Base-by-base conservation (phyloP, 805 yeast genomes). In the Starmerella gropengiesseri region DNA sequence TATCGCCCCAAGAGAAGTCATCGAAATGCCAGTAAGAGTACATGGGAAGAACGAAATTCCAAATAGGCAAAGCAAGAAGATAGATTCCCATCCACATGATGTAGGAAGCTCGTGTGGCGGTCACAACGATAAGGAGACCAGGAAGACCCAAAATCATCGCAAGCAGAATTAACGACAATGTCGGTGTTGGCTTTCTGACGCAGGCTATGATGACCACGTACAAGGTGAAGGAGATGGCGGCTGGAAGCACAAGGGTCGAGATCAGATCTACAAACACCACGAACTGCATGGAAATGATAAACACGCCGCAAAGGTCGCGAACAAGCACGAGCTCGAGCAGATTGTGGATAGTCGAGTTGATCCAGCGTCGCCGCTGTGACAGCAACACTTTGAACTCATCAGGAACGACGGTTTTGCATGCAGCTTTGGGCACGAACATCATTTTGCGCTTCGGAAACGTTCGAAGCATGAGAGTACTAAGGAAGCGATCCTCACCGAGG, bases 281-380 rank as follows among this genome's bases (percentile, higher is more conserved):
- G 63, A 86, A 86, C 62, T 86, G 95, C 96, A 86, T 86, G 1
- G 95, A 85, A 54, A 87, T 82, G 54, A 95, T 85, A 59, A 86
- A 86, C 0, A 93, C 84, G 52, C 96, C 96, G 70, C 96, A 86
- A 50, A 87, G 69, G 60, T 86, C 95, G 41, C 77, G 76, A 17
- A 86, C 87, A 48, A 83, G 64, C 4, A 80, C 82, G 56, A 86
- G 73, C 61, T 86, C 96, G 77, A 87, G 73, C 61, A 86, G 71
- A 57, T 86, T 86, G 62, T 86, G 96, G 28, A 86, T 87, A 0
- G 96, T 87, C 4, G 95, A 86, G 61, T 86, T 86, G 54, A 86
- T 86, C 96, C 96, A 86, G 60, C 96, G 81, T 66, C 96, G 83
- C 60, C 96, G 79, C 60, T 86, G 96, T 1, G 95, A 86, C 36